Base-by-base conservation (phyloP, 108 stramenopile species). In the Fragilariopsis cylindrus region DNA sequence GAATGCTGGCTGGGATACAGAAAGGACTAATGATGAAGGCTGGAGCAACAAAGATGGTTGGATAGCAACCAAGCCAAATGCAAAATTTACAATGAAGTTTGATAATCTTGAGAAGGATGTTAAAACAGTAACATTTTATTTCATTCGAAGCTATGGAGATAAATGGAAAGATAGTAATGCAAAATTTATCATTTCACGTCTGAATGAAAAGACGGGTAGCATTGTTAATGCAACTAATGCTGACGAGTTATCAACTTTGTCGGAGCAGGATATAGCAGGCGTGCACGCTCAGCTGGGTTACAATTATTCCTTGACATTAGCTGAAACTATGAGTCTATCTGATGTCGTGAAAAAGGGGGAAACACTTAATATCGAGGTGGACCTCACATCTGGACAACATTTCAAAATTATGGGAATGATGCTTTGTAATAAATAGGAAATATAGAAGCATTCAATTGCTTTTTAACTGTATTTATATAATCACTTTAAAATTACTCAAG, bases 351-450 rank as follows among this genome's bases (percentile, higher is more conserved):
- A 52, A 52, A 52, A 13, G 13, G 50, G 50, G 9, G 50, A 52
- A 52, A 52, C 9, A 13, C 9, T 52, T 13, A 52, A 52, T 13
- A 13, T 52, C 12, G 12, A 13, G 9, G 50, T 52, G 13, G 50
- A 52, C 13, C 50, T 52, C 9, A 11, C 41, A 41, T 6, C 18
- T 18, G 58, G 58, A 4, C 30, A 7, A 21, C n/a, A 6, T 9
- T 60, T 60, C 58, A 60, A 60, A 9, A 60, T 60, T 5, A 60
- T 60, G 58, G 58, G 58, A 30, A 18, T 60, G 58, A 21, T 60
- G 58, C 21, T 39, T 11, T 39, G 58, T 40, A 60, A 30, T 30
- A 30, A 30, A 30, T 30, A 30, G 2, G 30, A 30, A 30, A 30
- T 30, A 30, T 30, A 30, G 30, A 30, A 30, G 30, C 30, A 30